Base-by-base conservation (phyloP, 345 rosid species). In the Eucalyptus tenuipes region DNA sequence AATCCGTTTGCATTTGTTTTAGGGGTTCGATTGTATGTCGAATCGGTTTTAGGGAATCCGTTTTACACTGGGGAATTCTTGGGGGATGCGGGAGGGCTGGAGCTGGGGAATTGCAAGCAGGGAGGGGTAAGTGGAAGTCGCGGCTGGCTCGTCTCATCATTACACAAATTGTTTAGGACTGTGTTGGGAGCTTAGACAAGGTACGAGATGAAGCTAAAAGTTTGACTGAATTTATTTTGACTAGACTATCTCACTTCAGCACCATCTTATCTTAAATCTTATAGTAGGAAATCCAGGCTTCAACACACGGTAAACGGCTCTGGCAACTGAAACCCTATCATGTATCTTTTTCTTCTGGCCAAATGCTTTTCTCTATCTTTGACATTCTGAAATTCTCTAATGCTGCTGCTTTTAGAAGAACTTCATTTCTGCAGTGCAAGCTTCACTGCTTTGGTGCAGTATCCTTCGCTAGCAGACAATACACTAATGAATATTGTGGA, bases 381-480 rank as follows among this genome's bases (percentile, higher is more conserved):
- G 88, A 89, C 89, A 52, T 88, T 82, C 50, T 86, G 40, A 80
- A 79, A 29, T 84, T 57, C 82, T 86, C 48, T 89, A 37, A 87
- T 93, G 92, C 98, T 94, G 99, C 93, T 95, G 86, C 98, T 97
- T 89, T 90, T 93, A 89, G 96, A 94, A 57, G 90, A 90, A 88
- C 90, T 96, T 89, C 90, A 89, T 88, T 93, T 95, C 91, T 95
- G 94, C 87, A 93, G 95, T 88, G 92, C 94, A 81, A 92, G 88
- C 88, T 88, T 92, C 88, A 85, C 90, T 88, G 94, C 97, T 91
- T 88, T 93, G 91, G 92, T 93, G 37, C 93, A 91, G 89, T 87
- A 89, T 50, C 91, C 92, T 89, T 87, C 90, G 86, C 31, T 86
- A 55, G 47, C 86, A 37, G 94, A 91, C 86, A 89, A 91, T 87